Base-by-base conservation (phyloP, 495 filamentous ascomycete genomes). In the Lichenothelia convexa region DNA sequence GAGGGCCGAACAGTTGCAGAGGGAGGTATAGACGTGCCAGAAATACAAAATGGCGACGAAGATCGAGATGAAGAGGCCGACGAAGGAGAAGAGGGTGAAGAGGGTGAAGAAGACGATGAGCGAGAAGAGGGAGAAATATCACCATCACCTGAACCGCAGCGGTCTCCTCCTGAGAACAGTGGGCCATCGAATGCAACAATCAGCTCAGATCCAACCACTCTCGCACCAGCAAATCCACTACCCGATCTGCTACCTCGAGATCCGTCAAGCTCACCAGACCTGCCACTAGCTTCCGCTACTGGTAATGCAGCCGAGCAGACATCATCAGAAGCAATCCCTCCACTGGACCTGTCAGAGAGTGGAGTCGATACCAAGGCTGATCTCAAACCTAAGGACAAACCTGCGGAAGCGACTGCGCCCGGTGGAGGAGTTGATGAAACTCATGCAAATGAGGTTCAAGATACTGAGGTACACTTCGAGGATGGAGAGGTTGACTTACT, bases 401-500 rank as follows among this genome's bases (percentile, higher is more conserved):
- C 33, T 6, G 6, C 22, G 5, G 32, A 39, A 21, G 38, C 36
- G 9, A 13, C 24, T 13, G 24, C 24, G 9, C 9, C 9, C 24
- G 24, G 9, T 13, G 24, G 1, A 9, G 24, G 9, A 9, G 24
- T 13, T 13, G 24, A 12, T 1, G 19, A 41, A 18, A 21, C 20
- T 32, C 31, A 21, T 35, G 36, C 24, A 11, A 19, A 18, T 7
- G 31, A 30, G 18, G 17, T 5, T 3, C n/a, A 16, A 15, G 19
- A 18, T 32, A 29, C 17, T 13, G 35, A 43, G 12, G 22, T 12
- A 12, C 34, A 35, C 5, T 43, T 44, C 18, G 39, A 48, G n/a
- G 58, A 59, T 27, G 53, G 47, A 22, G 59, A 61, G 19, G 45
- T 50, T 4, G 59, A 62, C 44, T 27, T 62, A 16, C 45, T 61